phyloP scores from a whole-genome alignment of 176 grass and related monocot genomes.

The Otatea glauca region DNA sequence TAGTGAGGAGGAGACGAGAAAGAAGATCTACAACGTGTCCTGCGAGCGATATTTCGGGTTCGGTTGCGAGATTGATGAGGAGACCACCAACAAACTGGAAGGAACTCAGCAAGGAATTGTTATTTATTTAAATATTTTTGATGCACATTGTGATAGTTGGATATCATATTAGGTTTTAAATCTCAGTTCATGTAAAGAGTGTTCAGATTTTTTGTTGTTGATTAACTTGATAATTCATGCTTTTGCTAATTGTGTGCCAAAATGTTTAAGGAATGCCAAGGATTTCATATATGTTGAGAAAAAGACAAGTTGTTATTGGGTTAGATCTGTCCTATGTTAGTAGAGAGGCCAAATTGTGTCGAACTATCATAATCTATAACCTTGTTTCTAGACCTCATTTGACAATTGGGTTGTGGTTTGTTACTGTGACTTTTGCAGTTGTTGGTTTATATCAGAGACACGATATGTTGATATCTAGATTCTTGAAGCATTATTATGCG shows the following conservation, averaged over 20 bases:
- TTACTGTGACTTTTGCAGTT: background rate
- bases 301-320: background rate
- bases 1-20: constrained; percentile 94
- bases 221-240: background rate
- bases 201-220: background rate
- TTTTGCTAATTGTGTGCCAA: background rate
- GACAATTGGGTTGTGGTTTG: background rate
- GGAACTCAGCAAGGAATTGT: constrained; percentile 2
- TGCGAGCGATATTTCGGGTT: constrained; percentile 96
- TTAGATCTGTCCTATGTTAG: background rate
- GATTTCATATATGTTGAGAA: background rate
- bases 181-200: constrained; percentile 1
- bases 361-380: background rate
- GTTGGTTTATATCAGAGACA: background rate
- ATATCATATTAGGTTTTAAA: background rate
- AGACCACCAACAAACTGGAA: constrained; percentile 88
- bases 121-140: background rate
- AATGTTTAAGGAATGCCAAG: background rate
- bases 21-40: constrained; percentile 92
- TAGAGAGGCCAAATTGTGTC: background rate
- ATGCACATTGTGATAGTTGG: background rate
- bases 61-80: constrained; percentile 90
- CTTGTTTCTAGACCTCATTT: background rate
- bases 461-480: background rate
- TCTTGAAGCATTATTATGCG: background rate